Evolutionary conservation across 805 yeast species (phyloP), one percentile per base, ranked within the genome.

Genomic region (Candida suzukii): DNA sequence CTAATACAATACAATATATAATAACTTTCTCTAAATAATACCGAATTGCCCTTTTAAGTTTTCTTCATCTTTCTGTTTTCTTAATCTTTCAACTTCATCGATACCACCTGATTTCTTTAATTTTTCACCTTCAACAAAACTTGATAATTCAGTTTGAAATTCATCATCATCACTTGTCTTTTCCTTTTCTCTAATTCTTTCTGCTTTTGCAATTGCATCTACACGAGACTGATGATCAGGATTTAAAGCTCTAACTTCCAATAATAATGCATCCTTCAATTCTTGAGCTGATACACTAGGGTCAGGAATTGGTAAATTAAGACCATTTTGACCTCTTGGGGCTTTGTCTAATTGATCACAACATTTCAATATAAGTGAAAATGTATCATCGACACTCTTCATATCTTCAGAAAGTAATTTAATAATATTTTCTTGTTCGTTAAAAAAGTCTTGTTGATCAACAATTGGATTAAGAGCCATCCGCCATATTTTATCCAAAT

Each of bases 401-500:
- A 93, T 62, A 61, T 93, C 99, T 46, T 87, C 93, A 33, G 73
- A 76, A 47, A 93, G 63, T 55, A 91, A 95, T 25, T 70, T 71
- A 2, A 87, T 76, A 41, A 95, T 73, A 45, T 87, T 95, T 52
- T 88, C 96, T 60, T 91, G 97, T 17, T 88, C 71, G 42, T 85
- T 85, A 63, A 90, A 78, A 58, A 88, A 88, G 49, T 91, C 95
- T 59, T 93, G 98, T 54, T 90, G 97, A 53, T 88, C 95, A 48
- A 95, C 83, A 13, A 93, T 91, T 29, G 82, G 81, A 46, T 88
- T 93, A 42, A 93, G 71, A 56, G 88, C 96, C 5, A 81, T 67
- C 56, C 90, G 96, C 97, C 99, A 91, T 9, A 87, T 81, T 49
- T 76, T 76, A 56, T 86, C 85, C 96, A 98, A 88, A 26, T 77